Evolutionary conservation across 2,329 filamentous ascomycete species (phyloP).

Genomic region (Alternaria ethzedia): DNA sequence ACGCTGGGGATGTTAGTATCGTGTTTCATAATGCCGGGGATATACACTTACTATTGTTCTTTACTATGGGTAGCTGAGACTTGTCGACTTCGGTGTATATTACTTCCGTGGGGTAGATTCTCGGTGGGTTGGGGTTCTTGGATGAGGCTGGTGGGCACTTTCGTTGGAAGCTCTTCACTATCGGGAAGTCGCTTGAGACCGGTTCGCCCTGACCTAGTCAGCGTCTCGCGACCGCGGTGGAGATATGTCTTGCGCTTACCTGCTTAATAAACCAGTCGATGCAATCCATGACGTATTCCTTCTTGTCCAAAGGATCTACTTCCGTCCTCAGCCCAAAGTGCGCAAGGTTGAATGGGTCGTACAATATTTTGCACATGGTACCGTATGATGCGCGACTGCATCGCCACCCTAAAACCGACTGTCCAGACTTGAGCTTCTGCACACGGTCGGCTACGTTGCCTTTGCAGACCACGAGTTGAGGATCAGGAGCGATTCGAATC

Average conservation of each 20-base stretch:
- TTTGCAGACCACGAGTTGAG: slow-evolving; percentile 62
- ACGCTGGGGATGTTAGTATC: slow-evolving; percentile 8
- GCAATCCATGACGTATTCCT: slow-evolving; percentile 42
- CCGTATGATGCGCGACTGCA: slow-evolving; percentile 47
- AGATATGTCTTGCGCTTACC: not conserved
- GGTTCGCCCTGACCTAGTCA: slow-evolving; percentile 30
- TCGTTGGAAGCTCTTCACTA: slow-evolving; percentile 25
- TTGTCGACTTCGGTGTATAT: slow-evolving; percentile 25
- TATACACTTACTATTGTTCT: slow-evolving; percentile 11
- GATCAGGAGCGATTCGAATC: slow-evolving; percentile 53
- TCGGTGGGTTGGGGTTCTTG: slow-evolving; percentile 13
- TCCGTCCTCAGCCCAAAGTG: slow-evolving; percentile 29
- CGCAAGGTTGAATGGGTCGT: slow-evolving; percentile 38
- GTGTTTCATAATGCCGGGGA: not conserved
- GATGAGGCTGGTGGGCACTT: slow-evolving; percentile 29
- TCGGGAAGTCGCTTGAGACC: slow-evolving; percentile 24
- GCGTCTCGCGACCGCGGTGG: not conserved
- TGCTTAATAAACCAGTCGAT: slow-evolving; percentile 48
- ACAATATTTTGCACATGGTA: slow-evolving; percentile 45
- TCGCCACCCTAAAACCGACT: slow-evolving; percentile 52
- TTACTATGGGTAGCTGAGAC: slow-evolving; percentile 16
- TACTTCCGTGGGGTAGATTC: slow-evolving; percentile 31
- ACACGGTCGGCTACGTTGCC: slow-evolving; percentile 56
- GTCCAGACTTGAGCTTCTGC: slow-evolving; percentile 52
- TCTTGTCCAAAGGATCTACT: slow-evolving; percentile 41